Evolutionary conservation across 495 filamentous ascomycete genomes (phyloP), one percentile per base, ranked within the genome.

Genomic region (Chlorociboria aeruginascens): DNA sequence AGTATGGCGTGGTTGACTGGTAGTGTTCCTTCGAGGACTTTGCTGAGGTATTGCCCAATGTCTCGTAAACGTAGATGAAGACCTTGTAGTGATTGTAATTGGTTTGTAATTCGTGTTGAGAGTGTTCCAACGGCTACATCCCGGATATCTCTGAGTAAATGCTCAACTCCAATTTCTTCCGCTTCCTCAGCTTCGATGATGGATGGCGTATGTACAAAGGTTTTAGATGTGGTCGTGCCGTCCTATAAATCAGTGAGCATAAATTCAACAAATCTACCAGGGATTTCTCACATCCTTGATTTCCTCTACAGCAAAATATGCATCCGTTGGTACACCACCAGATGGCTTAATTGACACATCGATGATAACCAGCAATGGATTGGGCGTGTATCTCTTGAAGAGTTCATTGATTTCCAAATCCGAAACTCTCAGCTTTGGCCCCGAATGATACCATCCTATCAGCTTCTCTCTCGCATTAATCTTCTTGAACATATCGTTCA

Each of bases 401-500:
- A 98, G 79, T 68, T 98, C 92, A 70, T 98, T 98, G 79, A 98
- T 95, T 71, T 97, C 89, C 57, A 97, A 75, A 76, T 98, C 92
- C 35, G 89, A 95, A 46, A 89, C 93, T 55, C 92, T 82, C 58
- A 98, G 73, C 71, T 98, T 98, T 17, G 92, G 92, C 42, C 92
- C 92, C 8, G 93, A 95, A 66, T 98, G 92, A 68, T 98, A 98
- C 92, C 92, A 98, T 66, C 92, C 92, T 71, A 98, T 89, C 61
- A 98, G 76, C 80, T 98, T 98, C 70, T 98, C 92, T 46, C 88
- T 74, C 48, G 92, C 92, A 73, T 98, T 98, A 72, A 98, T 89
- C 69, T 97, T 97, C 77, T 98, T 98, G 75, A 98, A 98, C 92
- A 98, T 98, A 68, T 98, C 92, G 74, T 89, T 92, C 92, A 98